Percentiles rank a stretch among this genome's conserved stretches.
Conservation (phyloP, 1,284 basidiomycete species). For the Volvariella volvacea region DNA sequence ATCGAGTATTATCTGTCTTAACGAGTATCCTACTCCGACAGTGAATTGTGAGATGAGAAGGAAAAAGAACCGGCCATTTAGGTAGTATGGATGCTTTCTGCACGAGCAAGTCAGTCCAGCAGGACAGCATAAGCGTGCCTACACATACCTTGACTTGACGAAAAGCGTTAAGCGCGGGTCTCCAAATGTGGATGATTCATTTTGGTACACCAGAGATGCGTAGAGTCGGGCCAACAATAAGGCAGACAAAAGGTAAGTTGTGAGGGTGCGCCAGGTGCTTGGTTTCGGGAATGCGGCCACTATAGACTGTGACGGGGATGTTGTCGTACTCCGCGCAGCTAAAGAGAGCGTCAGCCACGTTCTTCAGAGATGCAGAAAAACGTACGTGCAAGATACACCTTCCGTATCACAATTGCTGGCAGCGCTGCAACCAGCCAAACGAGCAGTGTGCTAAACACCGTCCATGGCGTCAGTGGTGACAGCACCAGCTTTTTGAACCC, state of each 20-base stretch:
- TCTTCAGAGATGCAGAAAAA: neutral
- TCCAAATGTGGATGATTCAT: conserved; percentile 20
- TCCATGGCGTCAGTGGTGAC: conserved; percentile 31
- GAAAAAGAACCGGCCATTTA: conserved; percentile 60
- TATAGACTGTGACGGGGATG: conserved; percentile 47
- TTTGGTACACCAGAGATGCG: conserved; percentile 26
- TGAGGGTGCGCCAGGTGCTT: conserved; percentile 33
- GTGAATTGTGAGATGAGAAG: conserved; percentile 45
- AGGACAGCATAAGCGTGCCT: neutral
- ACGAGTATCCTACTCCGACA: conserved; percentile 36
- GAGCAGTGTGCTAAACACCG: conserved; percentile 20
- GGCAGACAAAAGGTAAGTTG: conserved; percentile 39
- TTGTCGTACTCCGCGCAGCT: conserved; percentile 41
- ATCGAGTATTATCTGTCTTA: conserved; percentile 53
- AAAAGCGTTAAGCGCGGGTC: conserved; percentile 46
- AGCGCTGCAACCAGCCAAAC: conserved; percentile 30
- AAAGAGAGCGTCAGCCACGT: conserved; percentile 1
- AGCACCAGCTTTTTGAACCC: conserved; percentile 26
- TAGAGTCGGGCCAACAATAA: conserved; percentile 34
- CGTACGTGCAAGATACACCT: conserved; percentile 48
- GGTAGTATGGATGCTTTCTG: conserved; percentile 65
- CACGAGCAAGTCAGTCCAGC: neutral
- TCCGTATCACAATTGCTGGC: conserved; percentile 49
- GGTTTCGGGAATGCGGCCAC: conserved; percentile 38
- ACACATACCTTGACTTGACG: conserved; percentile 55